Conservation (phyloP, 176 grass and related monocot genomes). For the Eleusine coracana region DNA sequence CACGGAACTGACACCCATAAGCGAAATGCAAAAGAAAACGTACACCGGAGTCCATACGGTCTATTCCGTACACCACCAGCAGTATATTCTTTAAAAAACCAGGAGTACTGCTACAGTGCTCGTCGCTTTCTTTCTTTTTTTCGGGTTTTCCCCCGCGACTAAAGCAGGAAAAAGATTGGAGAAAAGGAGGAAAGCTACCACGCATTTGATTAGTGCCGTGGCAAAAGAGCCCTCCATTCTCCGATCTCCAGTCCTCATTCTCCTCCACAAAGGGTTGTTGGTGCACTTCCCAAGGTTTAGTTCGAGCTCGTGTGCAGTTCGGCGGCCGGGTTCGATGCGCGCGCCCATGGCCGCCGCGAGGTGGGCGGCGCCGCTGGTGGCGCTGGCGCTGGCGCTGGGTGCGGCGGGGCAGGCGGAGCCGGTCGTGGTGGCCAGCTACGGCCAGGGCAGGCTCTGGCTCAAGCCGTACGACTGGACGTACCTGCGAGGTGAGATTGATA, state of each 20-base stretch:
- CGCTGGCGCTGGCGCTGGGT: slow-evolving; percentile 11
- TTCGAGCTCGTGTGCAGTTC: slow-evolving; percentile 6
- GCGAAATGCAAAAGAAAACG: too few species aligned
- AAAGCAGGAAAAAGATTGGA: slow-evolving; percentile 22
- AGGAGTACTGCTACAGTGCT: background rate
- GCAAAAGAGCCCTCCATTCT: slow-evolving; percentile 7
- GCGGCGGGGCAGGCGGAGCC: slow-evolving; percentile 43
- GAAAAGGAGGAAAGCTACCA: background rate
- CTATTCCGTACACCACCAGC: slow-evolving; percentile 13
- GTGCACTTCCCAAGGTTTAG: slow-evolving; percentile 41
- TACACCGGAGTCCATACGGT: background rate
- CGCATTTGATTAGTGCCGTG: background rate
- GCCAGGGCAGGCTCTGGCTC: slow-evolving; percentile 56
- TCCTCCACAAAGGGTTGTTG: background rate
- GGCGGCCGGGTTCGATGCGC: background rate
- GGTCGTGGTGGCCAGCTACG: slow-evolving; percentile 63
- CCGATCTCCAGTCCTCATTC: too few species aligned
- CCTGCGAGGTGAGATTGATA: slow-evolving; percentile 61
- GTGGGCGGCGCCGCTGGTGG: background rate
- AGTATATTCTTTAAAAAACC: background rate
- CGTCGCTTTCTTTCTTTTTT: slow-evolving; percentile 9
- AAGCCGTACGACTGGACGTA: slow-evolving; percentile 91
- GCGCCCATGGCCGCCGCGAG: slow-evolving; percentile 17
- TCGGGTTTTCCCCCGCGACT: background rate
- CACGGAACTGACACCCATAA: too few species aligned